Conservation (phyloP, 495 filamentous ascomycete genomes). For the Cercophora sp. region DNA sequence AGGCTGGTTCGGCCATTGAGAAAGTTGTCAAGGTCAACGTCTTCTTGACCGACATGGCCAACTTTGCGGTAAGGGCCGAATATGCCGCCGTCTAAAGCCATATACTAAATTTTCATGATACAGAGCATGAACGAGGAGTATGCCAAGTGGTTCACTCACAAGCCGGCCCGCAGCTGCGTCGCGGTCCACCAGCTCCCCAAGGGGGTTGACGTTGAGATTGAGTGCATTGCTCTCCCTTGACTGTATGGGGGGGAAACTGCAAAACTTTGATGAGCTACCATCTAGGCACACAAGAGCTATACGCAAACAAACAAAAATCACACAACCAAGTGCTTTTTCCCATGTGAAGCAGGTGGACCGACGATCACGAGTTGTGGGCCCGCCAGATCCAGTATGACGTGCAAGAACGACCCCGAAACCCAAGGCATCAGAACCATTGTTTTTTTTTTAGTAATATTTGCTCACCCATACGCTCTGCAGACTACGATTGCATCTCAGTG, state of each 20-base stretch:
- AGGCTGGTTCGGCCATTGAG: constrained; percentile 68
- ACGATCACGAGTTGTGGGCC: too few relatives aligned
- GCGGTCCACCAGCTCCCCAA: constrained; percentile 88
- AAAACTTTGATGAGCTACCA: constrained; percentile 18
- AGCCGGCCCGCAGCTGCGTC: constrained; percentile 90
- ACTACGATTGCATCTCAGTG: too few relatives aligned
- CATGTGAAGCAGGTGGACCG: too few relatives aligned
- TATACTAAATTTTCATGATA: constrained; percentile 6
- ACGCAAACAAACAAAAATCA: too few relatives aligned
- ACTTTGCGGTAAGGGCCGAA: constrained; percentile 55
- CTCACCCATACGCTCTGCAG: too few relatives aligned
- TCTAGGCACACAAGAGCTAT: too few relatives aligned
- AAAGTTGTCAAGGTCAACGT: constrained; percentile 80
- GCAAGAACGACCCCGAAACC: too few relatives aligned
- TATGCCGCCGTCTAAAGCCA: background rate
- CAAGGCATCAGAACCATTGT: too few relatives aligned
- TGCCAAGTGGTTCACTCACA: constrained; percentile 79
- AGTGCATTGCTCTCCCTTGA: constrained; percentile 75
- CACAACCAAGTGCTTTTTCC: too few relatives aligned
- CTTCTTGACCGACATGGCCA: constrained; percentile 76
- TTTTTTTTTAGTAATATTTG: too few relatives aligned
- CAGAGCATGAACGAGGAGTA: constrained; percentile 83
- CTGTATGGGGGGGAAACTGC: constrained; percentile 7
- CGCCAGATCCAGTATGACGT: too few relatives aligned
- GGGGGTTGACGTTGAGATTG: constrained; percentile 88